A percentile compares a stretch with the other conserved stretches of the same genome.
Conservation (phyloP, 371 early-diverging fungal species). For the Phascolomyces articulosus region DNA sequence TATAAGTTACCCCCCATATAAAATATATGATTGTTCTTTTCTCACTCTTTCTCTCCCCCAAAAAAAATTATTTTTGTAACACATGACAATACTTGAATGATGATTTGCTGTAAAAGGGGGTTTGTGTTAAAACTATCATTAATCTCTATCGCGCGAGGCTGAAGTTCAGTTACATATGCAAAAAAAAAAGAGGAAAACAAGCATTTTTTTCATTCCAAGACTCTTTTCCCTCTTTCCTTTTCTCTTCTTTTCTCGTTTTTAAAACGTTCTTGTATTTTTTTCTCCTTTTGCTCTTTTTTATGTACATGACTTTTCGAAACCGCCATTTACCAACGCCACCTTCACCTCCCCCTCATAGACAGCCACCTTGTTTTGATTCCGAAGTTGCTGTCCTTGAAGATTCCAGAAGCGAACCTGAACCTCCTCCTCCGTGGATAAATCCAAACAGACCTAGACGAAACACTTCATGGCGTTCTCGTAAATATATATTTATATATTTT, state of each 20-base stretch:
- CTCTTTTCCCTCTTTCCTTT: neutral
- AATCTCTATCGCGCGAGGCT: conserved; percentile 1
- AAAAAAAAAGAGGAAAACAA: neutral
- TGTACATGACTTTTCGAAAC: neutral
- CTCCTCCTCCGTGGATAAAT: neutral
- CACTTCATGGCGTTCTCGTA: neutral
- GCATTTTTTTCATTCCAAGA: neutral
- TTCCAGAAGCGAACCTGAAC: conserved; percentile 1
- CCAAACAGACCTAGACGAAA: neutral
- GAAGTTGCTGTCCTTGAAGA: neutral
- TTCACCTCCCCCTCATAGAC: neutral
- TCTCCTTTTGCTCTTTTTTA: neutral
- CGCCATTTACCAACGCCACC: neutral
- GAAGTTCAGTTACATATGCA: neutral
- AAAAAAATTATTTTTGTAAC: no score
- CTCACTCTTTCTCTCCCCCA: no score
- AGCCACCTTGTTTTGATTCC: neutral
- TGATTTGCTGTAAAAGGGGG: no score
- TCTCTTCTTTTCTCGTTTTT: neutral
- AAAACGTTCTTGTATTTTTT: no score
- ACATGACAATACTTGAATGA: no score
- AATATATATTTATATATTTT: neutral
- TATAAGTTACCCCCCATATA: neutral
- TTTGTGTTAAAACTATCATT: no score
- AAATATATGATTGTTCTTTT: no score